Conservation (phyloP, 805 yeast genomes). For the Zygosaccharomyces lentus region DNA sequence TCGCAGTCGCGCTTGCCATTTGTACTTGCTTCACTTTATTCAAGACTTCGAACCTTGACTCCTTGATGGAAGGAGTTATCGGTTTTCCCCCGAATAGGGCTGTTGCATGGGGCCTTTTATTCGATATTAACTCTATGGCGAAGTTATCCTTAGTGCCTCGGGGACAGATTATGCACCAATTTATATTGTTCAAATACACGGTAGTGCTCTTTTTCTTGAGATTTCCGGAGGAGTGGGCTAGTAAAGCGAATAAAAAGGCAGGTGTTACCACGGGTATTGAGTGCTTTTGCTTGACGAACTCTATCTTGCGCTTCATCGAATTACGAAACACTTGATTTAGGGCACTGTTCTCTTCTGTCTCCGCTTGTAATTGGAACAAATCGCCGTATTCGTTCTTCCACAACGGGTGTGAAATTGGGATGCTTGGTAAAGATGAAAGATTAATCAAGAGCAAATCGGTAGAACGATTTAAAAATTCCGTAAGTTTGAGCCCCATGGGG, state of each 20-base stretch:
- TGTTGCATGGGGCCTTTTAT: not conserved
- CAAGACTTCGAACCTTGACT: slow-evolving; percentile 1
- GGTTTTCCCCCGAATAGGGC: slow-evolving; percentile 1
- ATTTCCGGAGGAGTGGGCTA: slow-evolving; percentile 13
- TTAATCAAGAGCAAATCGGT: slow-evolving; percentile 33
- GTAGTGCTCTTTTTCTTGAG: slow-evolving; percentile 1
- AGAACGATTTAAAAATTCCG: slow-evolving; percentile 26
- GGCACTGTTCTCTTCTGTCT: slow-evolving; percentile 10
- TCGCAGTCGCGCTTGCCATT: not conserved
- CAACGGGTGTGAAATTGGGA: slow-evolving; percentile 24
- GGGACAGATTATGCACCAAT: slow-evolving; percentile 36
- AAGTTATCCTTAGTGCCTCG: slow-evolving; percentile 26
- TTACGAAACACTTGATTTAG: slow-evolving; percentile 28
- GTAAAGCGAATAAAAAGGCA: slow-evolving; percentile 28
- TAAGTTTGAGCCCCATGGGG: slow-evolving; percentile 25
- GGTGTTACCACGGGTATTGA: slow-evolving; percentile 34
- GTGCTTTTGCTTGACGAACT: slow-evolving; percentile 29
- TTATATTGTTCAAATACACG: slow-evolving; percentile 24
- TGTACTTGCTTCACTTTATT: not conserved
- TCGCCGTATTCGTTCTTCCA: slow-evolving; percentile 33
- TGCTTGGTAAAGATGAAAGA: slow-evolving; percentile 27
- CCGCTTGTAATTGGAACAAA: slow-evolving; percentile 18
- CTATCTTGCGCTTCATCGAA: slow-evolving; percentile 34
- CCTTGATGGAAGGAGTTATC: slow-evolving; percentile 5
- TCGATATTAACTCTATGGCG: slow-evolving; percentile 16